Conservation (phyloP, 257 asterid species). For the Solanum sparsipilum region DNA sequence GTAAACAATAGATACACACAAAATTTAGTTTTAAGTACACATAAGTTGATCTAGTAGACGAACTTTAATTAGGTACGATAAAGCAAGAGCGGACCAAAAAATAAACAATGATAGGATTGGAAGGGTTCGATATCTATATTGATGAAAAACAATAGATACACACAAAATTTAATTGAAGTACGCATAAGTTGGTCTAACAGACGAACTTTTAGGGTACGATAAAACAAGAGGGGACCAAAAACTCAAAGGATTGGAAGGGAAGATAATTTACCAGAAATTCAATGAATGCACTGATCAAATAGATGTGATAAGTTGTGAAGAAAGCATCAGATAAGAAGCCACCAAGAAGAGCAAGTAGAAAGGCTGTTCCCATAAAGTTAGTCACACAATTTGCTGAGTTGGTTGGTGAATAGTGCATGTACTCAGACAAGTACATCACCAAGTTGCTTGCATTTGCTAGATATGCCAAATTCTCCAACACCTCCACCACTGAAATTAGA, state of each 20-base stretch:
- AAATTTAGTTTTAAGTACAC: neutral
- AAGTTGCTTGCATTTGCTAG: constrained; percentile 93
- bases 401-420: constrained; percentile 77
- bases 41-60: neutral
- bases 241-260: neutral
- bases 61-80: neutral
- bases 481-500: constrained; percentile 53
- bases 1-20: neutral
- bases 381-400: constrained; percentile 79
- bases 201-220: neutral
- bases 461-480: constrained; percentile 83
- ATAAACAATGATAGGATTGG: neutral
- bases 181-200: accelerated
- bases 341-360: constrained; percentile 79
- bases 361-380: constrained; percentile 94
- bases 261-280: constrained; percentile 57
- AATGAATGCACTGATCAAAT: constrained; percentile 44
- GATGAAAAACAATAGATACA: neutral
- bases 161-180: neutral
- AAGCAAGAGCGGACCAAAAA: neutral
- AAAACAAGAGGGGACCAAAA: neutral
- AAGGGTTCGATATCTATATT: neutral
- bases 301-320: constrained; percentile 64
- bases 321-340: constrained; percentile 88
- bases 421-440: constrained; percentile 53